phyloP scores from a whole-genome alignment of 371 early-diverging fungal species.

The Actinomucor elegans region DNA sequence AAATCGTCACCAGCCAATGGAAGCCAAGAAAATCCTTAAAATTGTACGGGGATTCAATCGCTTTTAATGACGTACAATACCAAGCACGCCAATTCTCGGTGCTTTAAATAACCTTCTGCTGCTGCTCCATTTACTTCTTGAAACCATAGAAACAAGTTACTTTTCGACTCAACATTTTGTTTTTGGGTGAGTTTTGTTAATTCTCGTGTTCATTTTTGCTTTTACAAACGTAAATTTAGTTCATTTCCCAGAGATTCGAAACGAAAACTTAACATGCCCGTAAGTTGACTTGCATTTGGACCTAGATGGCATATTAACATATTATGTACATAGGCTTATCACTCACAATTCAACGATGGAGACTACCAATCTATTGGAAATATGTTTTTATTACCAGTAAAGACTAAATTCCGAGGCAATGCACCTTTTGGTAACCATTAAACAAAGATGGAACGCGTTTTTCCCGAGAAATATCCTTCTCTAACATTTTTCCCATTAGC shows the following conservation, averaged over 20 bases:
- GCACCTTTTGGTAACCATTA: constrained; percentile 59
- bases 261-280: constrained; percentile 7
- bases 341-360: constrained; percentile 83
- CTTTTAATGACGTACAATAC: no score
- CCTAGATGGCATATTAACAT: background rate
- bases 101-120: no score
- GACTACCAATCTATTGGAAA: constrained; percentile 80
- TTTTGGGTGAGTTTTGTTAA: no score
- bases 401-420: constrained; percentile 86
- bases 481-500: constrained; percentile 24
- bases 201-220: no score
- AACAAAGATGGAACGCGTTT: background rate
- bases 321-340: constrained; percentile 71
- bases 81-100: no score
- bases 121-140: no score
- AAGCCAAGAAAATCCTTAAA: no score
- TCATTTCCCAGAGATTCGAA: background rate
- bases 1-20: no score
- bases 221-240: no score
- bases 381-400: constrained; percentile 86
- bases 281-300: background rate
- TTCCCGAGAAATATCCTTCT: background rate
- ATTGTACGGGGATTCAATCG: no score
- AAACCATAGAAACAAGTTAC: no score
- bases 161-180: no score